Conservation (phyloP, 192 early-diverging fungal genomes). For the Kappamyces sp. region DNA sequence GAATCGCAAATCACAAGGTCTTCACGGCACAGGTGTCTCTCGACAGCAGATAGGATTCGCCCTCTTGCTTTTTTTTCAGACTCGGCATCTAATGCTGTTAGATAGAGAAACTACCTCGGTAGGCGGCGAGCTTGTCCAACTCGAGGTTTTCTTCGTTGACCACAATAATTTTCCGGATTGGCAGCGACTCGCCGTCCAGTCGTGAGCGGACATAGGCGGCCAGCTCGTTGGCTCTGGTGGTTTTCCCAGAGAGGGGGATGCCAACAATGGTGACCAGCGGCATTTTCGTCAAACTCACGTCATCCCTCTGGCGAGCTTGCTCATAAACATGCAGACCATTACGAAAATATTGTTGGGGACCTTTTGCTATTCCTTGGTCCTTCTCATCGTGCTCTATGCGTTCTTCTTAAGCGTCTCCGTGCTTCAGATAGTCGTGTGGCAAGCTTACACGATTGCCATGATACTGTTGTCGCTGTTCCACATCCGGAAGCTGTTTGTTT, state of each 20-base stretch:
- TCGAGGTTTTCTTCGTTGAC: constrained; percentile 75
- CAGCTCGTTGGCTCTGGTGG: constrained; percentile 70
- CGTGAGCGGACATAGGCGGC: constrained; percentile 4
- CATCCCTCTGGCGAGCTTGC: too few species aligned
- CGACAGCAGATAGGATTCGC: constrained; percentile 80
- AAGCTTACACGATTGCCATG: too few species aligned
- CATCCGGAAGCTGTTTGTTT: too few species aligned
- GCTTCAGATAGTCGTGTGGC: too few species aligned
- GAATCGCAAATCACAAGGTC: constrained; percentile 84
- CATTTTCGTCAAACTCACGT: constrained; percentile 46
- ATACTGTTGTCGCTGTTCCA: too few species aligned
- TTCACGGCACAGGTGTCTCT: constrained; percentile 75
- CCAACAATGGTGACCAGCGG: constrained; percentile 87
- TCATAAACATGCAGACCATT: too few species aligned
- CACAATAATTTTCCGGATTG: constrained; percentile 40
- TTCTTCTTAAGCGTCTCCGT: too few species aligned
- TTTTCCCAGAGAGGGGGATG: constrained; percentile 86
- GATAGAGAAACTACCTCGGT: constrained; percentile 42
- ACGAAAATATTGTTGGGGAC: too few species aligned
- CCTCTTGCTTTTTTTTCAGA: constrained; percentile 90
- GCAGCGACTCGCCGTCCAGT: too few species aligned
- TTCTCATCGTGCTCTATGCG: too few species aligned
- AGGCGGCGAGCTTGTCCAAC: constrained; percentile 52
- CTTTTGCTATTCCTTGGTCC: too few species aligned
- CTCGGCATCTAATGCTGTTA: constrained; percentile 26